Conservation (phyloP, 495 filamentous ascomycete species). For the Penicillium goetzii region DNA sequence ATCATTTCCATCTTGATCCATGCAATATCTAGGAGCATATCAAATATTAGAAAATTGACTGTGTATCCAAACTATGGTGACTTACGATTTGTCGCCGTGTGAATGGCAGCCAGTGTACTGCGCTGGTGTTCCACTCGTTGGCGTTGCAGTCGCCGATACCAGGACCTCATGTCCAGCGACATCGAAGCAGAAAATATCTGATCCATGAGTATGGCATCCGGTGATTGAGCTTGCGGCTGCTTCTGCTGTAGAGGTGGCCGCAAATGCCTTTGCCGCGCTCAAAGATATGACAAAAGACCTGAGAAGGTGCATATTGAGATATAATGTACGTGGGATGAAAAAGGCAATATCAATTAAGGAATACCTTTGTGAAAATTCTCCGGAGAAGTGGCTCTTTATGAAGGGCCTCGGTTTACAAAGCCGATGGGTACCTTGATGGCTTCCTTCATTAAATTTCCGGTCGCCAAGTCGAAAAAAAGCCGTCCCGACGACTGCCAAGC, state of each 20-base stretch:
- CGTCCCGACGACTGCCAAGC: slow-evolving; percentile 19
- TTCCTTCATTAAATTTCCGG: neutral
- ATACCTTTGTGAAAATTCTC: neutral
- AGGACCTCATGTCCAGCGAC: slow-evolving; percentile 46
- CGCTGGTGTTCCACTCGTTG: slow-evolving; percentile 47
- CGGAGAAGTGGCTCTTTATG: neutral
- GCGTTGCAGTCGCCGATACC: slow-evolving; percentile 43
- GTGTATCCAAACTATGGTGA: neutral
- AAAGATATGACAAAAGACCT: slow-evolving; percentile 19
- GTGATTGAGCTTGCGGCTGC: slow-evolving; percentile 39
- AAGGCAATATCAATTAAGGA: neutral
- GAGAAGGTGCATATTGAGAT: slow-evolving; percentile 18
- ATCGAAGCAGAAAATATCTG: slow-evolving; percentile 46
- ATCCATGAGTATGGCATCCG: slow-evolving; percentile 44
- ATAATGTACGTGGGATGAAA: neutral
- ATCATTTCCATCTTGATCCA: slow-evolving; percentile 53
- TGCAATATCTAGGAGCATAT: slow-evolving; percentile 46
- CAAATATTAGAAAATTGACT: neutral
- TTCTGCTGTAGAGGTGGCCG: slow-evolving; percentile 27
- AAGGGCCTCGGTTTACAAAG: neutral
- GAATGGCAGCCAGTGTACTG: slow-evolving; percentile 57
- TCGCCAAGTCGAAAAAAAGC: slow-evolving; percentile 20
- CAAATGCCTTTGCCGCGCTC: slow-evolving; percentile 15
- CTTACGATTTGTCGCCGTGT: slow-evolving; percentile 52
- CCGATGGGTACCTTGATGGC: neutral